Evolutionary conservation across 2,329 filamentous ascomycete genomes (phyloP), one percentile per base, ranked within the genome.

Genomic region (Neonectria punicea): DNA sequence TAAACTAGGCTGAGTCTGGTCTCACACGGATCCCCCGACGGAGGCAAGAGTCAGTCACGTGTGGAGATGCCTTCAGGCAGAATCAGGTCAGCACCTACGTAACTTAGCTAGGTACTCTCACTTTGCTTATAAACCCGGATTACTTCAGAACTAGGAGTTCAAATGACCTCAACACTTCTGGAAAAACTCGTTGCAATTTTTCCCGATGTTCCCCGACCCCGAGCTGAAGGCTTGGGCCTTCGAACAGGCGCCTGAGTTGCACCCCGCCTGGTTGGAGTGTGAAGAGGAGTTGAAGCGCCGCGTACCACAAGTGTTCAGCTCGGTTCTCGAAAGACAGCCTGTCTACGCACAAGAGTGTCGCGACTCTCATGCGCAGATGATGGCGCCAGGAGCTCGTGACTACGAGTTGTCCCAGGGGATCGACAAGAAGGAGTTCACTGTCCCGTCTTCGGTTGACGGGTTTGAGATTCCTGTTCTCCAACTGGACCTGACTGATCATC

Each of bases 291-390:
- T 67, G 44, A 70, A 69, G 60, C 58, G 36, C 22, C 61, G 36
- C 44, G 70, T 63, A 3, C 58, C 71, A 18, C 65, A 47, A 36
- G 63, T 67, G 11, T 74, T 74, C 62, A 67, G 41, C 30, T 72
- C 68, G 2, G 58, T 66, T 5, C 51, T 78, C 22, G 75, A 76
- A 30, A 77, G 78, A 49, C 82, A 84, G 65, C 73, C 76, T 9
- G 51, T 75, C 47, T 85, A 85, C 69, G 81, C 79, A 2, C 68
- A 75, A 36, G 76, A 80, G 41, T 83, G 83, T 65, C 79, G 80
- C 47, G 74, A 74, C 6, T 74, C 78, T 20, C 79, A 80, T 44
- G 70, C 74, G 2, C 65, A 67, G 11, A 78, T 84, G 72, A 79
- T 80, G 18, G 72, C 74, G 0, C 74, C 77, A 1, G 79, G 75